These are phyloP conservation scores for Xanthoceras sorbifolium DNA, from an alignment of 345 rosid species.

Conservation along the genomic window DNA sequence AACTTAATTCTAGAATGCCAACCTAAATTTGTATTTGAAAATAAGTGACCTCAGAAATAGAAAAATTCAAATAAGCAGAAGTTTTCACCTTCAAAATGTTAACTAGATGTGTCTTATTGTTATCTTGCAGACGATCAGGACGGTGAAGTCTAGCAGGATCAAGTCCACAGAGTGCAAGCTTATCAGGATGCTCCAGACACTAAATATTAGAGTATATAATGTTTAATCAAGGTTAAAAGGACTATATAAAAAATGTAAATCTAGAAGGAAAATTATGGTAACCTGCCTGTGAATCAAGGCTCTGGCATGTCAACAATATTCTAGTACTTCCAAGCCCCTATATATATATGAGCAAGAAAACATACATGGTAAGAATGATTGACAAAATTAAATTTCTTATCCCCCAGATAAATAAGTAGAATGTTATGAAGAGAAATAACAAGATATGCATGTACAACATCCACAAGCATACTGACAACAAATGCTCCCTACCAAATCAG, in stretches of 20 bases:
- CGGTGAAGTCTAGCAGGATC: slow-evolving; percentile 75
- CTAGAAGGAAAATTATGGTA: slow-evolving; percentile 15
- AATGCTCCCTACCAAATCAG: slow-evolving; percentile 1
- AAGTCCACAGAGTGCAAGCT: slow-evolving; percentile 77
- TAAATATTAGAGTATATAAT: slow-evolving; percentile 32
- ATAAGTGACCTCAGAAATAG: slow-evolving; percentile 7
- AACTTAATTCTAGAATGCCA: background rate
- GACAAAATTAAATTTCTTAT: slow-evolving; percentile 5
- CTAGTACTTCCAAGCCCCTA: slow-evolving; percentile 77
- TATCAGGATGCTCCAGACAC: slow-evolving; percentile 78
- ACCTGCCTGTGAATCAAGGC: slow-evolving; percentile 65
- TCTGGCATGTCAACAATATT: slow-evolving; percentile 70
- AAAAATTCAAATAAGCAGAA: slow-evolving; percentile 10
- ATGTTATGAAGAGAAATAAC: background rate
- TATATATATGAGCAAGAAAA: slow-evolving; percentile 17
- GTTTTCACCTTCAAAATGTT: slow-evolving; percentile 68
- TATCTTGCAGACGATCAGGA: slow-evolving; percentile 84
- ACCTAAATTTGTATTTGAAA: background rate
- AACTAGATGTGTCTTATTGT: slow-evolving; percentile 49
- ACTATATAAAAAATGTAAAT: slow-evolving; percentile 3
- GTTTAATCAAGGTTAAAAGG: slow-evolving; percentile 12
- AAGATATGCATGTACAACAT: background rate
- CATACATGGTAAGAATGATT: background rate
- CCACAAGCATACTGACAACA: background rate
- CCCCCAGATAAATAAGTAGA: background rate